Evolutionary conservation across 225 moss, liverwort and hornwort genomes (phyloP).

Genomic region (Polytrichum formosum): DNA sequence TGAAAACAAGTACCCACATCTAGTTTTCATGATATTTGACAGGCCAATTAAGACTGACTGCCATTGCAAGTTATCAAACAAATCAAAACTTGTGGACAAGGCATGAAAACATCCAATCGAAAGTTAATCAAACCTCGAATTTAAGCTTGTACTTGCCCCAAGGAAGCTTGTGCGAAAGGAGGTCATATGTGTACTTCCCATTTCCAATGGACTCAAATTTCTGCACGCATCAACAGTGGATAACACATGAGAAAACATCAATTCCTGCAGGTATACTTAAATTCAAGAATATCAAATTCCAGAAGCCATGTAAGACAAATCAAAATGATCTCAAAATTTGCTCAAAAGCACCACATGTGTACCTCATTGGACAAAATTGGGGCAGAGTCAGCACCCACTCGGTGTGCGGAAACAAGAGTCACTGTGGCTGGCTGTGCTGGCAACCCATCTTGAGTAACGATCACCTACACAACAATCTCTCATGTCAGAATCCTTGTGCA

Average conservation of each 20-base stretch:
- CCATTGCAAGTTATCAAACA: not conserved
- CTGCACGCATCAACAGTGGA: conserved; percentile 29
- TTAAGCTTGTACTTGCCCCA: conserved; percentile 72
- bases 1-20: not conserved
- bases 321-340: not conserved
- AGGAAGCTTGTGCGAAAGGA: conserved; percentile 32
- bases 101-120: not conserved
- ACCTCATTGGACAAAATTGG: conserved; percentile 40
- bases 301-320: not conserved
- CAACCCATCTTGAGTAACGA: conserved; percentile 50
- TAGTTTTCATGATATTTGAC: not conserved
- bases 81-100: not conserved
- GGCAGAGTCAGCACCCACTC: conserved; percentile 36
- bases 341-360: not conserved
- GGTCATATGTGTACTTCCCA: conserved; percentile 45
- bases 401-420: conserved; percentile 57
- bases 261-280: not conserved
- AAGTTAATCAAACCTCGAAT: conserved; percentile 31
- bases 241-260: not conserved
- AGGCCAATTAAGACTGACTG: not conserved
- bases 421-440: conserved; percentile 47
- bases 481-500: too few species aligned
- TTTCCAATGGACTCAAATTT: conserved; percentile 50
- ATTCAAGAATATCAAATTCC: not conserved
- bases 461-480: conserved; percentile 34